Evolutionary conservation across 345 rosid genomes (phyloP).

Genomic region (Sonneratia alba): DNA sequence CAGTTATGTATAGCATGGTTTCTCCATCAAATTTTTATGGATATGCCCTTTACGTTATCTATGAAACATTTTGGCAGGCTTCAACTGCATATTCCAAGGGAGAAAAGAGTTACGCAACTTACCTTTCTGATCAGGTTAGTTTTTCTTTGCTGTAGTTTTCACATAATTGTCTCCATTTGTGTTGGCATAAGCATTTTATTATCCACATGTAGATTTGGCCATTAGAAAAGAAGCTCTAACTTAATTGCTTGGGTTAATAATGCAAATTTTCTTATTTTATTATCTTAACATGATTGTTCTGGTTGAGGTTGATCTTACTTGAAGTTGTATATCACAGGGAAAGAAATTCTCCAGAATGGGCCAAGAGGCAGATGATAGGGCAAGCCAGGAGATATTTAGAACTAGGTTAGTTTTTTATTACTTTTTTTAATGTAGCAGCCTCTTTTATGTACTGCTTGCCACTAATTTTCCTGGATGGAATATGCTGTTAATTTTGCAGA

Average conservation of each 20-base stretch:
- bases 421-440: neutral
- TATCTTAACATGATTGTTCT: neutral
- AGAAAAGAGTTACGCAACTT: conserved; percentile 47
- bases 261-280: neutral
- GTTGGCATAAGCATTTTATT: no score
- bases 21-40: neutral
- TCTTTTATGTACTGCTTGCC: neutral
- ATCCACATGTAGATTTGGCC: neutral
- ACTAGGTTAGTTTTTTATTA: conserved; percentile 47
- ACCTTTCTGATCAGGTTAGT: conserved; percentile 76
- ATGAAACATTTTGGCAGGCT: conserved; percentile 39
- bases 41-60: neutral
- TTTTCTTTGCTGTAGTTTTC: neutral
- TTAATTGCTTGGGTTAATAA: neutral
- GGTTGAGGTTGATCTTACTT: conserved; percentile 3
- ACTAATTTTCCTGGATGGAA: conserved; percentile 13
- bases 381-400: conserved; percentile 74
- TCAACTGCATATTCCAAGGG: conserved; percentile 73
- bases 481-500: conserved; percentile 33
- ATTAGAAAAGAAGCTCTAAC: no score
- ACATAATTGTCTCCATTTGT: neutral
- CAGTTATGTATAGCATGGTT: neutral
- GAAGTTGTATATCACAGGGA: conserved; percentile 33
- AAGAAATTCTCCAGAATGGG: conserved; percentile 43
- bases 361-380: conserved; percentile 68